These are phyloP conservation scores for Aurantiochytrium sp. DNA, from an alignment of 108 stramenopile genomes.

Conservation along the genomic window DNA sequence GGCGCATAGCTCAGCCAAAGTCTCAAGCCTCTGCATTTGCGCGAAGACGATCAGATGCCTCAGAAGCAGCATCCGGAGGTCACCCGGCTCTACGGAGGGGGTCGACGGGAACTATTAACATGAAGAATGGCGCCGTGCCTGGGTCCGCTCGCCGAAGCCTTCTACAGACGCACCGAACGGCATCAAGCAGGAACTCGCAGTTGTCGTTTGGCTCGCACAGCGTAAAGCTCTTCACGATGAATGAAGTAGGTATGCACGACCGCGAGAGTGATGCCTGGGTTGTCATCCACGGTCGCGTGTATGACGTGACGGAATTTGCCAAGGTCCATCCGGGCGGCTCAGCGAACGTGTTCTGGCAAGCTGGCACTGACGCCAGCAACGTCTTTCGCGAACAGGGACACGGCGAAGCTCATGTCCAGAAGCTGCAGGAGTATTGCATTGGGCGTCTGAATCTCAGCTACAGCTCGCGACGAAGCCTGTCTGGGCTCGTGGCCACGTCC, in stretches of 20 bases:
- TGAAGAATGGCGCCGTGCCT: no score
- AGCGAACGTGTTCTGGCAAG: constrained; percentile 84
- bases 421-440: background rate
- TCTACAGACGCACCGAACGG: background rate
- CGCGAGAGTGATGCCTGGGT: background rate
- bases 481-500: background rate
- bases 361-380: constrained; percentile 69
- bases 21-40: background rate
- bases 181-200: background rate
- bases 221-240: background rate
- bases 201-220: no score
- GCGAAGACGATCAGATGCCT: no score
- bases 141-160: no score
- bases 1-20: background rate
- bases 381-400: background rate
- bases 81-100: no score
- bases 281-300: constrained; percentile 64
- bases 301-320: constrained; percentile 88
- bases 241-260: background rate
- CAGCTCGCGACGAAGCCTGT: background rate
- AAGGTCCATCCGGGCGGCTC: constrained; percentile 93
- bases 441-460: background rate
- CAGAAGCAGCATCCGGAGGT: no score
- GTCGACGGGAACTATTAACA: no score
- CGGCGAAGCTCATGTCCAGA: background rate